Percentiles rank a stretch among this genome's conserved stretches.
Evolutionary conservation across 129 eudicot species (phyloP).

Genomic region (Deinandra increscens): DNA sequence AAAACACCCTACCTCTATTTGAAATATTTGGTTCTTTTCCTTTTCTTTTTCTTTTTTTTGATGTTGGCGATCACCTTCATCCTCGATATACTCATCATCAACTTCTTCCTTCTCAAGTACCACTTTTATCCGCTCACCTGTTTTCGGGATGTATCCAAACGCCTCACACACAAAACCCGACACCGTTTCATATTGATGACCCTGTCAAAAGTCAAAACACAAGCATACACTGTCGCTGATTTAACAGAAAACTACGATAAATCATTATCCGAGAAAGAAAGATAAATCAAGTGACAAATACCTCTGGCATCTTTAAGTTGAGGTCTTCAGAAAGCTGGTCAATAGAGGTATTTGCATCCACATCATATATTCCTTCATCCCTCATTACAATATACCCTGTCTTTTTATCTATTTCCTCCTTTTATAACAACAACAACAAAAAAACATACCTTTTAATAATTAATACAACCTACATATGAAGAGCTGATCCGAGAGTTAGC

Average conservation of each 20-base stretch:
- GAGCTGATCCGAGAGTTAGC: background rate
- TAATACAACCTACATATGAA: background rate
- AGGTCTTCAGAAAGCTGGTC: slow-evolving; percentile 98
- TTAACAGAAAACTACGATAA: background rate
- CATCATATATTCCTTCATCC: slow-evolving; percentile 89
- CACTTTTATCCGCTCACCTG: slow-evolving; percentile 83
- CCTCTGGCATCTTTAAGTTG: slow-evolving; percentile 93
- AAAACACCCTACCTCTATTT: slow-evolving; percentile 61
- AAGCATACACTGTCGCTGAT: background rate
- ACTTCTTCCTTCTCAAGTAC: slow-evolving; percentile 78
- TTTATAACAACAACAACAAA: background rate
- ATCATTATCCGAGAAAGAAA: background rate
- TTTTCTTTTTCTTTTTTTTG: slow-evolving; percentile 49
- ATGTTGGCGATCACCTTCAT: slow-evolving; percentile 55
- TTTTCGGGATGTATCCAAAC: slow-evolving; percentile 91
- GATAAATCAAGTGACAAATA: slow-evolving; percentile 23
- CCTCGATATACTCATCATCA: slow-evolving; percentile 55
- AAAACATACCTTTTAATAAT: background rate
- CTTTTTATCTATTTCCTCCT: slow-evolving; percentile 97
- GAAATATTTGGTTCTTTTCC: slow-evolving; percentile 63
- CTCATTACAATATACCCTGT: slow-evolving; percentile 97
- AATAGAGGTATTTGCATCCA: slow-evolving; percentile 93
- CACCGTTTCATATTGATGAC: slow-evolving; percentile 93
- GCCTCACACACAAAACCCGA: slow-evolving; percentile 96
- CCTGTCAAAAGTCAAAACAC: slow-evolving; percentile 39